Base-by-base conservation (phyloP, 139 green algal genomes). In the Tetratostichococcus sp. region DNA sequence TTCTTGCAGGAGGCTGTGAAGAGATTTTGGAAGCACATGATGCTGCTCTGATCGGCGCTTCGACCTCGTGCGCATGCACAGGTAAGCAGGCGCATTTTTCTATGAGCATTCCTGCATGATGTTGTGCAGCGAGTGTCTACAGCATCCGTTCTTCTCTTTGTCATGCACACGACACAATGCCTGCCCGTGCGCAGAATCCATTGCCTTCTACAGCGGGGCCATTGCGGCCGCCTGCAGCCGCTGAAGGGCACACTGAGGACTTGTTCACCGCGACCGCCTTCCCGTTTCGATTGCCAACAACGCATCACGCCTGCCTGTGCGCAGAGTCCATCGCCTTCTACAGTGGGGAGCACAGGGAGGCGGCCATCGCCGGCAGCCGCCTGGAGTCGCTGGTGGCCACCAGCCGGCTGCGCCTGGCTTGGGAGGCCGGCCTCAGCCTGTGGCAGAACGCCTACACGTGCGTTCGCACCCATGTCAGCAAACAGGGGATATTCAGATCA, bases 271-370 rank as follows among this genome's bases (percentile, higher is more conserved):
- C n/a, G n/a, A n/a, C n/a, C n/a, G n/a, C n/a, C n/a, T n/a, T n/a
- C n/a, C n/a, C n/a, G n/a, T n/a, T n/a, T n/a, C n/a, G n/a, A n/a
- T n/a, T n/a, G n/a, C n/a, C n/a, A n/a, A n/a, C n/a, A n/a, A n/a
- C n/a, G n/a, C n/a, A n/a, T n/a, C n/a, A n/a, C 11, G 39, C 11
- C 8, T 11, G 39, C 39, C 8, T 50, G 8, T 34, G 67, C 75
- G 91, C 93, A 14, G 94, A 98, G 85, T 89, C 81, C 22, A 93
- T 98, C 57, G 94, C 94, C 0, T 98, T 98, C 74, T 98, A 97
- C 78, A 62, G 76, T 6, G 94, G 92, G 32, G 92, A 91, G 66
- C 59, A 30, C 30, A 69, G 78, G 8, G 91, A 95, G 80, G 31
- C 69, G 30, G 76, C 58, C 23, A 72, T 70, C 30, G 79, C 80